These are phyloP conservation scores for Wickerhamomyces alni DNA, from an alignment of 805 yeast species.

Conservation along the genomic window DNA sequence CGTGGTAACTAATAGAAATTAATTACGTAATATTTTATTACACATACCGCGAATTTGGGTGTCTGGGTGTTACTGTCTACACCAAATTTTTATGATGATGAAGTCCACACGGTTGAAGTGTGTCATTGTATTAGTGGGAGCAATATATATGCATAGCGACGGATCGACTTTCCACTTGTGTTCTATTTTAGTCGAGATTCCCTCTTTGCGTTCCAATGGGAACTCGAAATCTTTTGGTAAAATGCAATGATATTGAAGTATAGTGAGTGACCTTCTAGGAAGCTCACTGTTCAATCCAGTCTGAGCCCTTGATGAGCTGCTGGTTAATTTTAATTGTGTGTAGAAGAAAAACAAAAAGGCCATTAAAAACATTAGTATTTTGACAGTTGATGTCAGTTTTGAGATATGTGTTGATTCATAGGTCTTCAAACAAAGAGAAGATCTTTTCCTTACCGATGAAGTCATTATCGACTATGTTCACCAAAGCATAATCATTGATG, in stretches of 20 bases:
- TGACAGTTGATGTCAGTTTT: slow-evolving; percentile 7
- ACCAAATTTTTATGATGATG: neutral
- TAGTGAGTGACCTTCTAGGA: neutral
- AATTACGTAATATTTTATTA: no score
- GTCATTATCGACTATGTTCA: slow-evolving; percentile 89
- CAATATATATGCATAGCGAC: no score
- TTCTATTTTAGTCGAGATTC: no score
- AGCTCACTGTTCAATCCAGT: no score
- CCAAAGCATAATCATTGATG: slow-evolving; percentile 56
- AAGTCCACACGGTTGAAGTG: slow-evolving; percentile 1
- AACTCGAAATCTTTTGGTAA: neutral
- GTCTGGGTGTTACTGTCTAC: neutral
- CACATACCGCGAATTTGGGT: no score
- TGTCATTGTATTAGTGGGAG: neutral
- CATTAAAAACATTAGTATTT: slow-evolving; percentile 6
- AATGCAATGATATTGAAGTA: neutral
- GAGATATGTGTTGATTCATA: slow-evolving; percentile 4
- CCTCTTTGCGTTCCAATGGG: no score
- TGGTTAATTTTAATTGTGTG: no score
- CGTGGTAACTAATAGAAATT: no score
- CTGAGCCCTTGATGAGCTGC: no score
- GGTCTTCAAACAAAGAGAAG: slow-evolving; percentile 41
- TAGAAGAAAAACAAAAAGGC: slow-evolving; percentile 3
- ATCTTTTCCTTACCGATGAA: slow-evolving; percentile 54
- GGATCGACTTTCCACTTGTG: no score